A percentile compares a stretch with the other conserved stretches of the same genome.
These are phyloP conservation scores for Arxiozyma bovina DNA, from an alignment of 1,139 yeast species.

Conservation along the genomic window DNA sequence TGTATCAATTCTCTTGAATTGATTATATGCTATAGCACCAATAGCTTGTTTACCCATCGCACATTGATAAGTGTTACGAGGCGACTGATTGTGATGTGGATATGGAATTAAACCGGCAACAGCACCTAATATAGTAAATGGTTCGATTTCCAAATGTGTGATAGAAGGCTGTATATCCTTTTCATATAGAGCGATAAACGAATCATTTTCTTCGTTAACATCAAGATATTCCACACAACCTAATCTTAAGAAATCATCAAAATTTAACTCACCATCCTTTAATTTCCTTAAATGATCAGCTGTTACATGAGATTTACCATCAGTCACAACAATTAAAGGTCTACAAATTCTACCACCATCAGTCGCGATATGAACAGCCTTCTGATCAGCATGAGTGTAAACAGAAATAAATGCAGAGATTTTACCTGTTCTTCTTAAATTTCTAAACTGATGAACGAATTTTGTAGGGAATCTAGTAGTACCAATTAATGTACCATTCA, in stretches of 20 bases:
- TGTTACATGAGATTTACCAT: slow-evolving; percentile 60
- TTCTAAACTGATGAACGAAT: slow-evolving; percentile 72
- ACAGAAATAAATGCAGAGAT: slow-evolving; percentile 87
- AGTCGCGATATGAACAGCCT: slow-evolving; percentile 93
- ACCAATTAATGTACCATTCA: slow-evolving; percentile 92
- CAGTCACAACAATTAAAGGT: slow-evolving; percentile 79
- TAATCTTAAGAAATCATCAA: slow-evolving; percentile 76
- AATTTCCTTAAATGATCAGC: slow-evolving; percentile 59
- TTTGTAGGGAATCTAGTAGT: slow-evolving; percentile 76
- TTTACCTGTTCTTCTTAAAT: slow-evolving; percentile 73
- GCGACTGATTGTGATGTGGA: slow-evolving; percentile 98
- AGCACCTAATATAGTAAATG: slow-evolving; percentile 93
- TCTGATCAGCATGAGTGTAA: slow-evolving; percentile 80
- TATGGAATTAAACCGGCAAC: slow-evolving; percentile 99
- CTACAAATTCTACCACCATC: slow-evolving; percentile 99
- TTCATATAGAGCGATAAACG: slow-evolving; percentile 87
- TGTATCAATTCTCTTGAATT: slow-evolving; percentile 91
- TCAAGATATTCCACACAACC: slow-evolving; percentile 94
- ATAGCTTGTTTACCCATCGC: slow-evolving; percentile 99
- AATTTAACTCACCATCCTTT: slow-evolving; percentile 61
- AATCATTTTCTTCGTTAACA: slow-evolving; percentile 95
- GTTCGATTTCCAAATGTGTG: slow-evolving; percentile 93
- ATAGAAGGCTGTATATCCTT: slow-evolving; percentile 45
- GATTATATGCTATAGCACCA: slow-evolving; percentile 97
- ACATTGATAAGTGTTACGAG: slow-evolving; percentile 97